phyloP scores from a whole-genome alignment of 805 yeast genomes.

The Yamadazyma scolyti region DNA sequence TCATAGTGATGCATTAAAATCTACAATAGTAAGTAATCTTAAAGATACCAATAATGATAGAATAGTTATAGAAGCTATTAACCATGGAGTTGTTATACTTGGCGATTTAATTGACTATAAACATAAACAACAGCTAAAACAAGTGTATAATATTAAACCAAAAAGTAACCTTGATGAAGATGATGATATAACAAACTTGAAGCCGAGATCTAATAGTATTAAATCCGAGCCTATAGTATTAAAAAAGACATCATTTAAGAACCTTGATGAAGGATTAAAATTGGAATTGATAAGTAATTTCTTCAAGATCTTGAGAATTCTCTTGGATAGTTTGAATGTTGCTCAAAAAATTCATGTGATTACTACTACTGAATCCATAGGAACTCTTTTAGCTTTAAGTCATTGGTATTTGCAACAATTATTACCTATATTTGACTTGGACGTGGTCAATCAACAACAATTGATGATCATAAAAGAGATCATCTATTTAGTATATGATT shows the following conservation, averaged over 20 bases:
- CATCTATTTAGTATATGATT: slow-evolving; percentile 22
- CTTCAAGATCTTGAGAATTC: slow-evolving; percentile 17
- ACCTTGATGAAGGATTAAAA: slow-evolving; percentile 18
- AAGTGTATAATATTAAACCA: neutral
- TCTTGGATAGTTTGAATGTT: slow-evolving; percentile 12
- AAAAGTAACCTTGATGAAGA: slow-evolving; percentile 6
- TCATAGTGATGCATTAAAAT: slow-evolving; percentile 19
- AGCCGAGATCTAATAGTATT: neutral
- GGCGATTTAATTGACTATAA: slow-evolving; percentile 2
- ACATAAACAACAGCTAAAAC: no score
- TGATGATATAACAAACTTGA: slow-evolving; percentile 13
- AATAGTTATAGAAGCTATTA: slow-evolving; percentile 1
- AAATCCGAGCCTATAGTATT: no score
- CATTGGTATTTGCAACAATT: slow-evolving; percentile 11
- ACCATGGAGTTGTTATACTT: slow-evolving; percentile 4
- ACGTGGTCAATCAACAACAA: slow-evolving; percentile 10
- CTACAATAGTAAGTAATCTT: slow-evolving; percentile 19
- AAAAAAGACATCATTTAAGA: slow-evolving; percentile 7
- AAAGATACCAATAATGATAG: slow-evolving; percentile 1
- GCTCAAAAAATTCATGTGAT: neutral
- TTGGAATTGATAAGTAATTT: slow-evolving; percentile 21
- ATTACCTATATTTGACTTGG: slow-evolving; percentile 8
- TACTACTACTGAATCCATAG: neutral
- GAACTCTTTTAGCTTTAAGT: slow-evolving; percentile 6
- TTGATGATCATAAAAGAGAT: slow-evolving; percentile 22